Base-by-base conservation (phyloP, 805 yeast species). In the Cephaloascus fragrans region DNA sequence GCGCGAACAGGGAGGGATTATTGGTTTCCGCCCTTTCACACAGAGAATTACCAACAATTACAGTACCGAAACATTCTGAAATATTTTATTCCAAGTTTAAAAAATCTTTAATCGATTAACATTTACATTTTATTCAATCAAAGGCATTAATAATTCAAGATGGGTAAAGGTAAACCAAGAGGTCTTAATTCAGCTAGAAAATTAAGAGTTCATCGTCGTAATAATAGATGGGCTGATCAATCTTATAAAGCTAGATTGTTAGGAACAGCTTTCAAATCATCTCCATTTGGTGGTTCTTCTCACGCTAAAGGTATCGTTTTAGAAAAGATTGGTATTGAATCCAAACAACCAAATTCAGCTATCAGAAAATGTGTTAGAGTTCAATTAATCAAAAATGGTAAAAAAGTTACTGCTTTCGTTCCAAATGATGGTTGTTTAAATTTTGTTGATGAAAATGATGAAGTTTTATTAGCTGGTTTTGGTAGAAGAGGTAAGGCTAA, bases 401-500 rank as follows among this genome's bases (percentile, higher is more conserved):
- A 90, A 84, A 90, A 86, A 78, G 98, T 89, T 57, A 93, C 98
- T 64, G 99, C 99, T 72, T 93, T 93, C 94, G 99, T 93, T 68
- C 98, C 99, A 74, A 90, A 93, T 66, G 99, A 93, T 77, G 99
- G 99, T 90, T 93, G 98, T 83, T 77, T 93, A 73, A 93, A 93
- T 93, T 93, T 83, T 61, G 97, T 93, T 62, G 99, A 93, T 71
- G 97, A 93, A 80, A 93, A 93, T 81, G 99, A 93, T 77, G 97
- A 93, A 75, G 99, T 93, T 61, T 79, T 93, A 64, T 80, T 93
- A 62, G 97, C 99, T 64, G 99, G 99, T 82, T 93, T 93, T 88
- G 99, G 99, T 87, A 88, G 97, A 80, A 93, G 96, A 83, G 98
- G 98, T 80, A 93, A 93, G 83, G 98, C 98, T 73, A 93, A 93